phyloP scores from a whole-genome alignment of 805 yeast species.

The Zygosaccharomyces kombuchaensis region DNA sequence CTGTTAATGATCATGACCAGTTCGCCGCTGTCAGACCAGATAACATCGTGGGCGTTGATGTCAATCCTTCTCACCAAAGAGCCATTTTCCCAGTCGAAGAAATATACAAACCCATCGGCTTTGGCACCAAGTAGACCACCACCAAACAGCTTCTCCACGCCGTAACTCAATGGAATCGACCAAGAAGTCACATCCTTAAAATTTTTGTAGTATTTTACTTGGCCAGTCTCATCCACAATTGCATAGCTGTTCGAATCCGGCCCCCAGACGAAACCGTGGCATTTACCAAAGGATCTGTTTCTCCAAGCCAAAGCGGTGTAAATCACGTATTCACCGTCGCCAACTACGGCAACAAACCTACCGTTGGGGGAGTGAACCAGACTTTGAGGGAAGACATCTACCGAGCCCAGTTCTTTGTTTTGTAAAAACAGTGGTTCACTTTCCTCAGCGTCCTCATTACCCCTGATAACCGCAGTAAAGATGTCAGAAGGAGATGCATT shows the following conservation, averaged over 20 bases:
- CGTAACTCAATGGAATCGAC: constrained; percentile 60
- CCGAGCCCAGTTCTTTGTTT: constrained; percentile 88
- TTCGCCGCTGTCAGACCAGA: constrained; percentile 94
- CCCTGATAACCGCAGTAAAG: constrained; percentile 74
- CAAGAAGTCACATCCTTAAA: constrained; percentile 72
- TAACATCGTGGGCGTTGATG: constrained; percentile 72
- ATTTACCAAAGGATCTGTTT: constrained; percentile 87
- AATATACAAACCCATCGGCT: constrained; percentile 77
- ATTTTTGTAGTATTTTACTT: constrained; percentile 71
- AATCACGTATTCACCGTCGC: constrained; percentile 95
- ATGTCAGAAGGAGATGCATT: constrained; percentile 68
- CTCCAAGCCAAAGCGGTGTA: constrained; percentile 98
- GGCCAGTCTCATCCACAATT: constrained; percentile 61
- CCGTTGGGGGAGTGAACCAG: constrained; percentile 95
- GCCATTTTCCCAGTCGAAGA: constrained; percentile 93
- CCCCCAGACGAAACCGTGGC: constrained; percentile 92
- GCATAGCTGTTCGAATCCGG: constrained; percentile 86
- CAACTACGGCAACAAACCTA: constrained; percentile 91
- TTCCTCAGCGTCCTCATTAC: constrained; percentile 62
- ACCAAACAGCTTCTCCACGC: constrained; percentile 76
- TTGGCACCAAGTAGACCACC: constrained; percentile 87
- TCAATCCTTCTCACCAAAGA: constrained; percentile 81
- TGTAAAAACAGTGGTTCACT: constrained; percentile 75
- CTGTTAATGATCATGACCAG: constrained; percentile 68
- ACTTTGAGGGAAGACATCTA: constrained; percentile 87